Evolutionary conservation across 2,329 filamentous ascomycete species (phyloP), one percentile per base, ranked within the genome.

Genomic region (Phialophora expanda): DNA sequence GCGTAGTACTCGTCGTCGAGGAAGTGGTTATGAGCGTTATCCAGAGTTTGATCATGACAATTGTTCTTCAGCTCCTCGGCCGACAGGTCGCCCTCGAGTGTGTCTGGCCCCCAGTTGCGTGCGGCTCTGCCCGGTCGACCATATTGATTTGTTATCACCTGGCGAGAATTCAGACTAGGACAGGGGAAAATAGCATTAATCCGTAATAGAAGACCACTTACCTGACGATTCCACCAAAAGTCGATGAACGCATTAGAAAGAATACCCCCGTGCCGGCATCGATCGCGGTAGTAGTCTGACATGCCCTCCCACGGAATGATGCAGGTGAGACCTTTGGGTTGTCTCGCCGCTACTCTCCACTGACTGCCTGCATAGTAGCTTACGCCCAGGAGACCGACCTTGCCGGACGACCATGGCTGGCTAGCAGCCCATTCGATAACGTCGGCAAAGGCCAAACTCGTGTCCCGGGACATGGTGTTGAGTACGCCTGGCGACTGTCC

Each of bases 1-100:
- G 86, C 83, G 66, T 89, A 90, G 76, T 90, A 90, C 0, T 78
- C 74, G 0, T 90, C 82, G 66, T 91, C 87, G 0, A 86, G 83
- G 76, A 86, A 91, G 9, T 75, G 76, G 73, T 87, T 82, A 0
- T 75, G 76, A 9, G 77, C 79, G 69, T 83, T 84, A 68, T 84
- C 82, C 4, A 77, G 68, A 2, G 73, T 80, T 66, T 81, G 79
- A 60, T 81, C 79, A 46, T 75, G 70, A 9, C 77, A 76, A 62
- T 81, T 81, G 4, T 59, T 20, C 6, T 14, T 69, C 12, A 79
- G 69, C 41, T 79, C 77, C 51, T 78, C 74, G 50, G 76, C 75
- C 0, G 65, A 55, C 1, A 80, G 65, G 62, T 79, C 74, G 0
- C 78, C 78, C 66, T 80, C 78, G 58, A 80, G 76, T 0, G 78